phyloP scores from a whole-genome alignment of 495 filamentous ascomycete genomes.

The Aspergillus hancockii region DNA sequence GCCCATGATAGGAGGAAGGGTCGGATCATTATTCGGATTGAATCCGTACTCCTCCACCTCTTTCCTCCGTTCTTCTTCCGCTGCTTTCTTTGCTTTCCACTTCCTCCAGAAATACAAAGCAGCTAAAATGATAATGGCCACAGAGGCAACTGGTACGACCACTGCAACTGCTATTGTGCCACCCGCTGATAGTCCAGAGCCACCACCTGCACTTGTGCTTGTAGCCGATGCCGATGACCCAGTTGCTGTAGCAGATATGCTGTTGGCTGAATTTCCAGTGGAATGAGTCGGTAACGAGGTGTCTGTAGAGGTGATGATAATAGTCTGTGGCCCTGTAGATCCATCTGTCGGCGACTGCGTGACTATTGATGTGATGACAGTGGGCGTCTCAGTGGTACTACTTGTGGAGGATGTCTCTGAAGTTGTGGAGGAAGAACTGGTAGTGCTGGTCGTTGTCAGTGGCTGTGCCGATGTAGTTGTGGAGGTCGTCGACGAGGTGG shows the following conservation, averaged over 20 bases:
- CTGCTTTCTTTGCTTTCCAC: constrained; percentile 78
- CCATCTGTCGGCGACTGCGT: constrained; percentile 23
- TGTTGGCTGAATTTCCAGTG: constrained; percentile 15
- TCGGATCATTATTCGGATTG: constrained; percentile 92
- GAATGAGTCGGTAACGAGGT: constrained; percentile 20
- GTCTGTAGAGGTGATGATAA: constrained; percentile 34
- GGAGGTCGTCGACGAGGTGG: constrained; percentile 20
- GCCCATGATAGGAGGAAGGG: constrained; percentile 64
- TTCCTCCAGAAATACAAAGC: constrained; percentile 84
- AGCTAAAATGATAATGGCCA: constrained; percentile 76
- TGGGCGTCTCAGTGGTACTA: constrained; percentile 14
- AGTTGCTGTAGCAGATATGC: constrained; percentile 33
- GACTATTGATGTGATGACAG: constrained; percentile 19
- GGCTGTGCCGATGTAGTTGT: constrained; percentile 15
- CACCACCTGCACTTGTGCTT: constrained; percentile 29
- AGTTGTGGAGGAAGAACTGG: constrained; percentile 24
- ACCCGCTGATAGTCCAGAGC: constrained; percentile 51
- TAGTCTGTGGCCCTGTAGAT: constrained; percentile 22
- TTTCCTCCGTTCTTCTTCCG: constrained; percentile 85
- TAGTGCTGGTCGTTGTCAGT: constrained; percentile 9
- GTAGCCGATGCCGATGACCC: constrained; percentile 29
- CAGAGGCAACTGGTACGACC: constrained; percentile 86
- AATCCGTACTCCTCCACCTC: constrained; percentile 96
- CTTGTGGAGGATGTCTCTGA: constrained; percentile 27
- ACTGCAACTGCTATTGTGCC: constrained; percentile 90